These are phyloP conservation scores for Blastobotrys serpentis DNA, from an alignment of 1,139 yeast genomes.

Conservation along the genomic window DNA sequence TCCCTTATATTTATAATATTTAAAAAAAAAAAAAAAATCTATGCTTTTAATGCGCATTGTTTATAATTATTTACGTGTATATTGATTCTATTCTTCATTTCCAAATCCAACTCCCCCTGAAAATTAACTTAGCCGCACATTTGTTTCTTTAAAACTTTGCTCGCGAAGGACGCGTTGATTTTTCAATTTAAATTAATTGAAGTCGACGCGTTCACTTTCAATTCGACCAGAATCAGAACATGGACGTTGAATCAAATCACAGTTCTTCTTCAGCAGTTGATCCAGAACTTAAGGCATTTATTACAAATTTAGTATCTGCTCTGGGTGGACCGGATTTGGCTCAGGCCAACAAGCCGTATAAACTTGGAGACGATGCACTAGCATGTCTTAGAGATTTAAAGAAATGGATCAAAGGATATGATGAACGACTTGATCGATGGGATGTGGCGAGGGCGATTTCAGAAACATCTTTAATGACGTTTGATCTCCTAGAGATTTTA, in stretches of 20 bases:
- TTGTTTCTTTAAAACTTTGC: background rate
- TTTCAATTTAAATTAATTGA: conserved; percentile 3
- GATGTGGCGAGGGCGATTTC: conserved; percentile 89
- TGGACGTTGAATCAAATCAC: background rate
- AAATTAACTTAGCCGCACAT: too few species aligned
- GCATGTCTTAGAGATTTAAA: conserved; percentile 86
- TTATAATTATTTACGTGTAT: too few species aligned
- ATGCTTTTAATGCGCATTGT: too few species aligned
- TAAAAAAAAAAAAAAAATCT: too few species aligned
- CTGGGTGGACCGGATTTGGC: conserved; percentile 77
- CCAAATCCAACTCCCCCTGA: too few species aligned
- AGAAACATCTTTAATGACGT: conserved; percentile 68
- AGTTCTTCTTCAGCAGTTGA: conserved; percentile 26
- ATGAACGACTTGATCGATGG: conserved; percentile 64
- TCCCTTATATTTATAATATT: too few species aligned
- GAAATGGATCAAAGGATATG: conserved; percentile 82
- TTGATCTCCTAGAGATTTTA: conserved; percentile 73
- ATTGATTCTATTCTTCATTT: too few species aligned
- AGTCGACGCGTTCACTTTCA: conserved; percentile 8
- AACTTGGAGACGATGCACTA: conserved; percentile 85
- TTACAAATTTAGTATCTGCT: conserved; percentile 71
- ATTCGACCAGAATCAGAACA: background rate
- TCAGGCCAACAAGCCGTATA: conserved; percentile 55
- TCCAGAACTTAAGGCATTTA: conserved; percentile 56
- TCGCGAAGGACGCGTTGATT: conserved; percentile 1